Base-by-base conservation (phyloP, 768 basidiomycete genomes). In the Dioszegia hungarica region DNA sequence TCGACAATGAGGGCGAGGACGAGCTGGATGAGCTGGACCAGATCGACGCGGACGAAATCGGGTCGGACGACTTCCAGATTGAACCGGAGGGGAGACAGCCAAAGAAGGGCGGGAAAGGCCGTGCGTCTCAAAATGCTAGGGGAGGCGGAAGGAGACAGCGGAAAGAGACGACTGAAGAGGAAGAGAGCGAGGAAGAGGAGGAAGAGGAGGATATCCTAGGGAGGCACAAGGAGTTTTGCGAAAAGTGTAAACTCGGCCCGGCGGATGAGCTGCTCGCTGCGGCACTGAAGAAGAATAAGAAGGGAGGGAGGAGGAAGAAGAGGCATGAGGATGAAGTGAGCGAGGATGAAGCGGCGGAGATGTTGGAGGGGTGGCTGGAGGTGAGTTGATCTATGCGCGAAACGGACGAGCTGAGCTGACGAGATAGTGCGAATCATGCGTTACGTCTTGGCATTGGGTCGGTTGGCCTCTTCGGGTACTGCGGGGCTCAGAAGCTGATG, bases 351-450 rank as follows among this genome's bases (percentile, higher is more conserved):
- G 44, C 61, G 19, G 64, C 67, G 20, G 31, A 60, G 25, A 24
- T 22, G 9, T 36, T 72, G 28, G 56, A 61, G 41, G 70, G 67
- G 11, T 72, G 70, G 70, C 40, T 72, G 5, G 67, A 68, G 52
- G 70, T 72, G 40, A 58, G 61, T 43, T 19, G 12, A 17, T 5
- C n/a, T 5, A 8, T 25, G n/a, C 15, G 28, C n/a, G 8, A 9
- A 5, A 14, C 27, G 9, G 40, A 14, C 40, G 28, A 31, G 15
- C 3, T 24, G 8, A 43, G 34, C 43, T 45, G 57, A 52, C 10
- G 22, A 2, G 20, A 3, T 27, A 68, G 67, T 72, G 70, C 36
- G 31, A 60, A 25, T 49, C 31, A 36, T 72, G 67, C 55, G 57
- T 59, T 0, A 48, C 62, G 0, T 48, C 67, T 1, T 63, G 51